Conservation (phyloP, 2,329 filamentous ascomycete genomes). For the Chrysoporthe austroafricana region DNA sequence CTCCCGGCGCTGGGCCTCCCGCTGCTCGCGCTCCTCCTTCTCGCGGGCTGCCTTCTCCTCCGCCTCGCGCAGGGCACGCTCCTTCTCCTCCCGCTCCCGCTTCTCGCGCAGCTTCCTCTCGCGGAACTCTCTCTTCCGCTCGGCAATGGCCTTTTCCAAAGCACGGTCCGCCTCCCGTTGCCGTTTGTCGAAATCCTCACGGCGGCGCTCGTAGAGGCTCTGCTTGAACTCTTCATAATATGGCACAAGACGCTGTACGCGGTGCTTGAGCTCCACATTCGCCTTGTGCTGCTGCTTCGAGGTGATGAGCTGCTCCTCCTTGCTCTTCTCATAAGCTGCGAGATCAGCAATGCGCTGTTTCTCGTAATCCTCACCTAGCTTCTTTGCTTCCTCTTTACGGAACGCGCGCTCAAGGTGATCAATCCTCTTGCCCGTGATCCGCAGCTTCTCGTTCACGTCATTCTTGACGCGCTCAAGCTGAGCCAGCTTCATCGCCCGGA, state of each 20-base stretch:
- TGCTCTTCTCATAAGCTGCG: slow-evolving; percentile 78
- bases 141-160: slow-evolving; percentile 86
- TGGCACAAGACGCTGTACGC: slow-evolving; percentile 82
- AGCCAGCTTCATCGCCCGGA: slow-evolving; percentile 92
- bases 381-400: slow-evolving; percentile 93
- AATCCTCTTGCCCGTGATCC: slow-evolving; percentile 91
- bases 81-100: slow-evolving; percentile 81
- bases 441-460: slow-evolving; percentile 86
- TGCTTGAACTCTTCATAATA: slow-evolving; percentile 82
- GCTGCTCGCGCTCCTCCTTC: slow-evolving; percentile 80
- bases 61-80: slow-evolving; percentile 77
- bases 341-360: slow-evolving; percentile 78
- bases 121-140: slow-evolving; percentile 84
- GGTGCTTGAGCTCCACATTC: slow-evolving; percentile 90
- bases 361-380: slow-evolving; percentile 83
- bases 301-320: slow-evolving; percentile 76
- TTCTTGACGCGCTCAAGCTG: slow-evolving; percentile 99
- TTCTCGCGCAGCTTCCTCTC: slow-evolving; percentile 83
- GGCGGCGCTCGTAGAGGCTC: slow-evolving; percentile 82
- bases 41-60: slow-evolving; percentile 81
- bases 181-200: slow-evolving; percentile 94
- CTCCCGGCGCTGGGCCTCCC: slow-evolving; percentile 78
- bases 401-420: slow-evolving; percentile 97
- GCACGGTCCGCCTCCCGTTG: slow-evolving; percentile 90
- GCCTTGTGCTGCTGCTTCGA: slow-evolving; percentile 88